A percentile compares a stretch with the other conserved stretches of the same genome.
Conservation (phyloP, 306 rosid genomes). For the Trifolium subterraneum region DNA sequence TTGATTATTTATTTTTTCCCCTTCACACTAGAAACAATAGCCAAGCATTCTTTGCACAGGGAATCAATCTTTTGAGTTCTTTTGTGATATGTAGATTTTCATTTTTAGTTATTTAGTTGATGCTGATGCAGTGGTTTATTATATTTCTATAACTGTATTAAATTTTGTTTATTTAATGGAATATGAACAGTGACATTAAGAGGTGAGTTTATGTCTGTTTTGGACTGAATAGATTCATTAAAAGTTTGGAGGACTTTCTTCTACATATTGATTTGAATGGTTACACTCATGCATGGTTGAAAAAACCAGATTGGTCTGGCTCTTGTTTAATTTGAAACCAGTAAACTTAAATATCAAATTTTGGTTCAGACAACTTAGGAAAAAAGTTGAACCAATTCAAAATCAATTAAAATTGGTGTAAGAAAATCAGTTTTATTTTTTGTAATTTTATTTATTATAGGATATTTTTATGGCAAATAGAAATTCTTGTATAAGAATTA, state of each 20-base stretch:
- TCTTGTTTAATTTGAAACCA: not conserved
- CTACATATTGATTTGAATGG: not conserved
- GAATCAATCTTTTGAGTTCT: conserved; percentile 55
- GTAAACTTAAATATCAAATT: not conserved
- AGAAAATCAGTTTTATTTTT: not conserved
- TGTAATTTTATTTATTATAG: not conserved
- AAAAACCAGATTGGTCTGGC: not conserved
- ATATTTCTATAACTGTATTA: conserved; percentile 43
- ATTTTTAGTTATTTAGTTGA: conserved; percentile 45
- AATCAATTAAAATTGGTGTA: not conserved
- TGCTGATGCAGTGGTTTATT: conserved; percentile 51
- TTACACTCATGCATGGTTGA: not conserved
- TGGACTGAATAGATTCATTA: not conserved
- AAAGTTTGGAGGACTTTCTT: not conserved
- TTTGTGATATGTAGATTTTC: conserved; percentile 57
- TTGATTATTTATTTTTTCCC: conserved; percentile 43
- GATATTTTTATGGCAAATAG: too few species aligned
- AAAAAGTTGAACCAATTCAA: not conserved
- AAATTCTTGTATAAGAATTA: not conserved
- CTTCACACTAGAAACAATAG: conserved; percentile 59
- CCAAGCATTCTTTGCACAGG: conserved; percentile 91
- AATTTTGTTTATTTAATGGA: conserved; percentile 44
- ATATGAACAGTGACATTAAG: conserved; percentile 1
- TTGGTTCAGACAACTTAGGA: not conserved
- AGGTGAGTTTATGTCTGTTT: not conserved